These are phyloP conservation scores for Thymus mandschuricus DNA, from an alignment of 257 asterid genomes.

Conservation along the genomic window DNA sequence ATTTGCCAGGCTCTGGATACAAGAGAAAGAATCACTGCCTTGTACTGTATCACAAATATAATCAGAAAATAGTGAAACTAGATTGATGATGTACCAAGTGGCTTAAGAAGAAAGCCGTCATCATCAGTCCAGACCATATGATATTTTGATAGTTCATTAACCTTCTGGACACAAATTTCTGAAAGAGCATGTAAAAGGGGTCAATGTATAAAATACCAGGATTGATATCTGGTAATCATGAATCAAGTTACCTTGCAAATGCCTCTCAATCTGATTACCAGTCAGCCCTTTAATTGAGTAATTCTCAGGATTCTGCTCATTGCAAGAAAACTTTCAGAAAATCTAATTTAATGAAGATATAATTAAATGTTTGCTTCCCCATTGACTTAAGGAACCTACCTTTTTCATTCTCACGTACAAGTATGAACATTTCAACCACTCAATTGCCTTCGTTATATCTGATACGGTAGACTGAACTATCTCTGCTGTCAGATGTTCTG, in stretches of 20 bases:
- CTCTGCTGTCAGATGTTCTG: slow-evolving; percentile 98
- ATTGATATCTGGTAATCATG: slow-evolving; percentile 26
- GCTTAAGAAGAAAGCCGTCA: slow-evolving; percentile 88
- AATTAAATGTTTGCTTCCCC: slow-evolving; percentile 30
- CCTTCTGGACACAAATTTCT: slow-evolving; percentile 89
- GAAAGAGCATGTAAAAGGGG: slow-evolving; percentile 34
- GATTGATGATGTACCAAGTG: slow-evolving; percentile 67
- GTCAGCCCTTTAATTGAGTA: slow-evolving; percentile 68
- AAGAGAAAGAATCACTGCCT: slow-evolving; percentile 20
- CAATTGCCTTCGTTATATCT: slow-evolving; percentile 88
- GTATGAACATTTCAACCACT: slow-evolving; percentile 96
- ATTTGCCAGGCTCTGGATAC: slow-evolving; percentile 83
- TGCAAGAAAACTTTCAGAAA: slow-evolving; percentile 43
- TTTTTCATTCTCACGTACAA: slow-evolving; percentile 92
- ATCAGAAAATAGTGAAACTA: slow-evolving; percentile 20
- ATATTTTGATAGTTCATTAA: slow-evolving; percentile 75
- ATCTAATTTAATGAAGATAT: slow-evolving; percentile 25
- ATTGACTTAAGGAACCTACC: slow-evolving; percentile 54
- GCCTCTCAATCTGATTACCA: slow-evolving; percentile 65
- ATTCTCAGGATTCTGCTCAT: slow-evolving; percentile 80
- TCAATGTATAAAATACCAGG: slow-evolving; percentile 24
- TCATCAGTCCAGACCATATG: slow-evolving; percentile 97
- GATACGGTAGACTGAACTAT: slow-evolving; percentile 88
- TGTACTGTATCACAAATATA: neutral
- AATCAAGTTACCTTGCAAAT: slow-evolving; percentile 72